Base-by-base conservation (phyloP, 2,329 filamentous ascomycete genomes). In the Zalaria sp. region DNA sequence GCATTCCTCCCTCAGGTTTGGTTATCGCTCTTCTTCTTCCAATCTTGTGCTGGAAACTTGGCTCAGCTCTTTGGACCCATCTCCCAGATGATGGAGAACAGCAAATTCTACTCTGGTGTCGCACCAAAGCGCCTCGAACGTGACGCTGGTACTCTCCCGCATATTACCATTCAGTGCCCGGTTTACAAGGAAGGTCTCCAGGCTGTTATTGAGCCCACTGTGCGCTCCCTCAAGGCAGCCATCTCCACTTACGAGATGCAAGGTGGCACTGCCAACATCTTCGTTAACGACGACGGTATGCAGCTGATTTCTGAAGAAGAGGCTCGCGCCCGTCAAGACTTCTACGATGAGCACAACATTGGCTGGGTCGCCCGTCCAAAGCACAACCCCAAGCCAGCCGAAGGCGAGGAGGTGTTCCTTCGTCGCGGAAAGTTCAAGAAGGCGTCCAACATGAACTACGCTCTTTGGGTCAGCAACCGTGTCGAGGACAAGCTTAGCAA, bases 381-480 rank as follows among this genome's bases (percentile, higher is more conserved):
- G 49, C 65, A 70, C 49, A 70, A 73, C 52, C 60, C 71, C 25
- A 70, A 71, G 48, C 66, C 68, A 28, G 61, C 63, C 3, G 65
- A 74, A 27, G 65, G 65, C 37, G 60, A 67, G 37, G 59, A 59
- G n/a, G 58, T 61, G 2, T 77, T 73, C 49, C 45, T 69, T 18
- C 67, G 75, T 43, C 67, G 67, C 37, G 78, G 78, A 46, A 81
- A 81, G 56, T 82, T 81, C 64, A 82, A 82, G 63, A 82, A 82
- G 60, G 78, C 78, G 3, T 81, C 77, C 27, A 82, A 82, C 63
- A 82, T 83, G 78, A 83, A 82, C 59, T 82, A 79, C 53, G 75
- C 71, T 5, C 65, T 82, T 42, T 73, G 71, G 58, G 65, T 79
- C 45, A 76, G 72, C 40, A 72, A 73, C 53, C 69, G 72, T 49